Evolutionary conservation across 169 alveolate genomes (phyloP).

Genomic region (Miamiensis avidus): DNA sequence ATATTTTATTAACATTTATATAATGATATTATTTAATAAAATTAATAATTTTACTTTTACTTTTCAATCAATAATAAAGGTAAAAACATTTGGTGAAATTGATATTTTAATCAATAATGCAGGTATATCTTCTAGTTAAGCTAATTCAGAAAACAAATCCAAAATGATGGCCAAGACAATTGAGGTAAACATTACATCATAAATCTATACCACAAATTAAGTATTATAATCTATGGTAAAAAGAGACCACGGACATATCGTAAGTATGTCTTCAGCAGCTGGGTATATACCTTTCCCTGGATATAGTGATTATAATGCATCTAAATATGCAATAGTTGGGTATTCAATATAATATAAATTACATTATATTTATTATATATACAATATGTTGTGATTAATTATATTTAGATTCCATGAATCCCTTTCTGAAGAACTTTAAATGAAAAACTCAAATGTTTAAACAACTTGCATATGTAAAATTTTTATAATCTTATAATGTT

Average conservation of each 20-base stretch:
- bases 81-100: not conserved
- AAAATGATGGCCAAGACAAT: not conserved
- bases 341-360: no score
- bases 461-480: not conserved
- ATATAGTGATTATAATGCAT: not conserved
- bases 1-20: no score
- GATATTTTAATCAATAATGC: not conserved
- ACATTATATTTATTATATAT: no score
- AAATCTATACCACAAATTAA: not conserved
- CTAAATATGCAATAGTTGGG: not conserved
- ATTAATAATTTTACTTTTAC: no score
- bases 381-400: no score
- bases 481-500: no score
- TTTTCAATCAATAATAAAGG: not conserved
- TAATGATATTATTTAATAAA: no score
- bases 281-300: not conserved
- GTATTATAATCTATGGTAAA: not conserved
- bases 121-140: not conserved
- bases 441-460: no score
- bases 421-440: not conserved
- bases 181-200: not conserved
- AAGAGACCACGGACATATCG: not conserved
- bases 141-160: not conserved
- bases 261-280: not conserved
- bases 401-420: not conserved